These are phyloP conservation scores for Aspergillus sp. DNA, from an alignment of 2,329 filamentous ascomycete species.

Conservation along the genomic window DNA sequence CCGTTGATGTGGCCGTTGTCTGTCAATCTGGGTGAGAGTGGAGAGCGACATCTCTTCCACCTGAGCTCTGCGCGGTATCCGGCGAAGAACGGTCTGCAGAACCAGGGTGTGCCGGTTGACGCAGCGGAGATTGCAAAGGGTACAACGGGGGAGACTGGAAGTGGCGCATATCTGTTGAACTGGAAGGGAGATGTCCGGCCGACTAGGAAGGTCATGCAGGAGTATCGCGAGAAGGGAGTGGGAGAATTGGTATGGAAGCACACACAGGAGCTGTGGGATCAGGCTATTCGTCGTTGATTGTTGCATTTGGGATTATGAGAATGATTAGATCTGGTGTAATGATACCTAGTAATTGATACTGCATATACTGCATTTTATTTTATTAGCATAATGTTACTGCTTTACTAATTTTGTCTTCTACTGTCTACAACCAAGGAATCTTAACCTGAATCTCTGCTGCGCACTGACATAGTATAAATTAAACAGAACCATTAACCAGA, in stretches of 20 bases:
- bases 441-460: no score
- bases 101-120: not conserved
- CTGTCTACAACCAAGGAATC: no score
- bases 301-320: not conserved
- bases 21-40: conserved; percentile 5
- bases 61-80: conserved; percentile 7
- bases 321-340: no score
- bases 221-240: conserved; percentile 7
- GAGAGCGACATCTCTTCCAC: conserved; percentile 13
- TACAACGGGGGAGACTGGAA: conserved; percentile 1
- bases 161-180: conserved; percentile 9
- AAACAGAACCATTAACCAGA: no score
- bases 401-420: no score
- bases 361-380: no score
- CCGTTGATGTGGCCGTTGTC: conserved; percentile 6
- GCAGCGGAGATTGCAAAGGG: conserved; percentile 1
- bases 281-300: not conserved
- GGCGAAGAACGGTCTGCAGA: not conserved
- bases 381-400: no score
- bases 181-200: conserved; percentile 8
- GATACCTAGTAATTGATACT: no score
- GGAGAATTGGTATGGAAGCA: conserved; percentile 8
- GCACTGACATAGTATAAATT: no score
- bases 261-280: conserved; percentile 2
- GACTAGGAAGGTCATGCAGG: conserved; percentile 1